A percentile compares a stretch with the other conserved stretches of the same genome.
Conservation (phyloP, 164 flowering plant genomes). For the Cinnamomum micranthum region DNA sequence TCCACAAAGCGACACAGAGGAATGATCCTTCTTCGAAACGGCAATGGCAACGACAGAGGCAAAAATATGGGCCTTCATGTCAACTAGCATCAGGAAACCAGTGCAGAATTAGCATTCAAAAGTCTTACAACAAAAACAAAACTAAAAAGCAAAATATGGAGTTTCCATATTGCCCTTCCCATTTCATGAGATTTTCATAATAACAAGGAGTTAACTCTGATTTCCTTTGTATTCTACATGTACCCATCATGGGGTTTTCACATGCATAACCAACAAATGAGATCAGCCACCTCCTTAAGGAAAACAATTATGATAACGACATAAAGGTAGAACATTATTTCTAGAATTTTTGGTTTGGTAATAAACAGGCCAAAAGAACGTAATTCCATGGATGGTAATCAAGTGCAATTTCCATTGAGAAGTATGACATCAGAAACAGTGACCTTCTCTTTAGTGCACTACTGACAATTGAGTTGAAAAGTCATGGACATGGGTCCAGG, state of each 20-base stretch:
- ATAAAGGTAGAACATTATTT: conserved; percentile 2
- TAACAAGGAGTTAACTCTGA: background rate
- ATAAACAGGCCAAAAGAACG: background rate
- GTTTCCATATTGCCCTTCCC: conserved; percentile 15
- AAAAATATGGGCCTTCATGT: conserved; percentile 11
- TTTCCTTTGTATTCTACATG: background rate
- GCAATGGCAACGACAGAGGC: conserved; percentile 4
- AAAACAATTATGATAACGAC: conserved; percentile 1
- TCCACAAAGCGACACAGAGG: conserved; percentile 10
- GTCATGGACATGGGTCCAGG: background rate
- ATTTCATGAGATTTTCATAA: conserved; percentile 10
- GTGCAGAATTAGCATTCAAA: conserved; percentile 8
- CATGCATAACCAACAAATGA: background rate
- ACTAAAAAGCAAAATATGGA: conserved; percentile 7
- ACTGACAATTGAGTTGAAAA: background rate
- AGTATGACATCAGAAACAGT: conserved; percentile 5
- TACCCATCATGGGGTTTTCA: background rate
- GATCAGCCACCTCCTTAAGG: background rate
- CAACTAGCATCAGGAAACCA: conserved; percentile 12
- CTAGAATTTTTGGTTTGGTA: background rate
- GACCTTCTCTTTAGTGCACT: conserved; percentile 14
- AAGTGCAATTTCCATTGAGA: background rate
- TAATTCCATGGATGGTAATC: background rate
- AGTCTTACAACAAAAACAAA: conserved; percentile 11
- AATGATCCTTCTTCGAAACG: conserved; percentile 9